Evolutionary conservation across 2,329 filamentous ascomycete species (phyloP), one percentile per base, ranked within the genome.

Genomic region (Mycosphaerelloides madeirae): DNA sequence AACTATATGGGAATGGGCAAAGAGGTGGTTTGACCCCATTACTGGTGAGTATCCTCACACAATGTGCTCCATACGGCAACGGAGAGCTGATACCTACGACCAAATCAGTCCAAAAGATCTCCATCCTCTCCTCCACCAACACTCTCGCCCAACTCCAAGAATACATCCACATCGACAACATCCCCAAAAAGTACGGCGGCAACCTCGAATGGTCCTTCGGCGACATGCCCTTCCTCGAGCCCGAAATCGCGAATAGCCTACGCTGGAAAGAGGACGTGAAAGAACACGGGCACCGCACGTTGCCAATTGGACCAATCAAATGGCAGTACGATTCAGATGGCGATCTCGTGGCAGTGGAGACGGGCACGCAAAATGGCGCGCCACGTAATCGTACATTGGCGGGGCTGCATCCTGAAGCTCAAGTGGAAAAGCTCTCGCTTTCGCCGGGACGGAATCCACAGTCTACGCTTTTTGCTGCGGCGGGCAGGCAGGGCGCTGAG

Each of bases 1-100:
- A 38, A 95, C 88, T 2, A 87, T 95, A 48, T 91, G 90, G 90
- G 82, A 86, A 54, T 95, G 89, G 88, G 79, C 95, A 69, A 95
- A 95, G 75, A 84, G 85, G 61, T 95, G 90, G 89, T 95, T 95
- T 38, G 70, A 75, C 69, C 90, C 90, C 6, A 88, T 89, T 50
- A 96, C 91, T 28, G n/a, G n/a, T n/a, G n/a, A n/a, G n/a, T n/a
- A n/a, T n/a, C n/a, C 87, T 89, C n/a, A n/a, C n/a, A n/a, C n/a
- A n/a, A n/a, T n/a, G n/a, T n/a, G 6, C 57, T 61, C 49, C 34
- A 55, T 57, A 36, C 16, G 6, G 15, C 9, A 3, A 19, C 8
- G 25, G 16, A 41, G 33, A 1, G 29, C 15, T n/a, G 16, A n/a
- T 11, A 36, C 28, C 18, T 8, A 15, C 18, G 14, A 13, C 35